phyloP scores from a whole-genome alignment of 2,329 filamentous ascomycete species.

The Sarocladium kiliense region DNA sequence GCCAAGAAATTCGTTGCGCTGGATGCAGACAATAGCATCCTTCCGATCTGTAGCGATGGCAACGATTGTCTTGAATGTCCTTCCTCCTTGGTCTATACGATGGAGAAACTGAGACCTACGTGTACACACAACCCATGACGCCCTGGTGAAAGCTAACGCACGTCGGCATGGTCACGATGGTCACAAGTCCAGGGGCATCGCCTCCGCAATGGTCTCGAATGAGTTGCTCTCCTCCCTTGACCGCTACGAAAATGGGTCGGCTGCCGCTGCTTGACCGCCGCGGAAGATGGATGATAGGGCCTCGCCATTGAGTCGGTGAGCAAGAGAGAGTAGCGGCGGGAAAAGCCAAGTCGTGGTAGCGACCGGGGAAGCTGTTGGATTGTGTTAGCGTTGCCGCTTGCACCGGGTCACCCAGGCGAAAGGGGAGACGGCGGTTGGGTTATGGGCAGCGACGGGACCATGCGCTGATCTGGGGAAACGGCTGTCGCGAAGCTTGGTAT shows the following conservation, averaged over 20 bases:
- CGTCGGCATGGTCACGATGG: neutral
- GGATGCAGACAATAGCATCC: no score
- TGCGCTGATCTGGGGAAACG: constrained; percentile 1
- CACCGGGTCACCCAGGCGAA: neutral
- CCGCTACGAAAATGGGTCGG: neutral
- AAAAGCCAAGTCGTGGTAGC: constrained; percentile 1
- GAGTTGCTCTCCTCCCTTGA: neutral
- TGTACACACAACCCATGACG: neutral
- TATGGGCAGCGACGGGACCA: neutral
- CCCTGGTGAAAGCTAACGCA: neutral
- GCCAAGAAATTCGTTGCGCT: no score
- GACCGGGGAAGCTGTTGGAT: neutral
- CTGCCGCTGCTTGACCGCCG: neutral
- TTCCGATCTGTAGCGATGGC: no score
- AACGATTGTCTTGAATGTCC: no score
- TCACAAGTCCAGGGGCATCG: neutral
- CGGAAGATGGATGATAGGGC: neutral
- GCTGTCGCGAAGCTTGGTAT: neutral
- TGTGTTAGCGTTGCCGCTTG: neutral
- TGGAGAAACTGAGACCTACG: neutral
- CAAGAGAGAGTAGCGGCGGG: neutral
- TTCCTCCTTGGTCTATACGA: neutral
- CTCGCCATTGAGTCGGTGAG: neutral
- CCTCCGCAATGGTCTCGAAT: constrained; percentile 3
- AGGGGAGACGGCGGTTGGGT: neutral